Percentiles rank a stretch among this genome's conserved stretches.
Evolutionary conservation across 768 basidiomycete genomes (phyloP).

Genomic region (Lentinus tigrinus): DNA sequence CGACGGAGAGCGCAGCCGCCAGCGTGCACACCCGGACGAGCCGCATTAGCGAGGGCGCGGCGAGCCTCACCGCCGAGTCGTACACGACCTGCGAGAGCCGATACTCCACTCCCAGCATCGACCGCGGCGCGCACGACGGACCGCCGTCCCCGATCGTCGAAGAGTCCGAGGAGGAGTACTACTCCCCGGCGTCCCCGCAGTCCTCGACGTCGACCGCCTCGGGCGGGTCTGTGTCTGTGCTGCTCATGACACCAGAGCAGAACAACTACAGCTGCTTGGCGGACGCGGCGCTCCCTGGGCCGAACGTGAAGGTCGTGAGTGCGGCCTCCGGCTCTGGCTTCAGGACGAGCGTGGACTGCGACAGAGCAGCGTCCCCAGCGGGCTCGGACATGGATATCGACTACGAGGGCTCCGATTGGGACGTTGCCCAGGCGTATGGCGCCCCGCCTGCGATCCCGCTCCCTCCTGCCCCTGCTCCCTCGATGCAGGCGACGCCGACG

Average conservation of each 20-base stretch:
- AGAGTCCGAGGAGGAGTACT: neutral
- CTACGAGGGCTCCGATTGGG: constrained; percentile 18
- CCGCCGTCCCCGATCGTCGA: neutral
- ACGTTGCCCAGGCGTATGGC: constrained; percentile 23
- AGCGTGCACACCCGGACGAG: neutral
- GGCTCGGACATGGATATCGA: constrained; percentile 2
- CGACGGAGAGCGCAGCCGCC: neutral
- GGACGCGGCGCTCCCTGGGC: constrained; percentile 10
- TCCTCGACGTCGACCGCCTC: neutral
- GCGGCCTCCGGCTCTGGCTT: neutral
- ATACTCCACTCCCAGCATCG: constrained; percentile 25
- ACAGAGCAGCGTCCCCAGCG: constrained; percentile 1
- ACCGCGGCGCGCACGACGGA: constrained; percentile 3
- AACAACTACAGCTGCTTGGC: constrained; percentile 7
- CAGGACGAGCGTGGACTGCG: neutral
- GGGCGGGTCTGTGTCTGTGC: neutral
- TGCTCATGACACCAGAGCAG: constrained; percentile 5
- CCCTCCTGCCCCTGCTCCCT: neutral
- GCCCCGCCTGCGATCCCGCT: constrained; percentile 4
- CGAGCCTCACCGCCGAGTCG: constrained; percentile 26
- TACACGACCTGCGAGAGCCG: constrained; percentile 29
- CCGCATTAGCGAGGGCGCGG: constrained; percentile 23
- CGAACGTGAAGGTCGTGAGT: too few relatives aligned
- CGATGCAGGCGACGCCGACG: neutral
- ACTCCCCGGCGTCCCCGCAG: neutral